A percentile compares a stretch with the other conserved stretches of the same genome.
phyloP scores from a whole-genome alignment of 805 yeast species.

The Ogataea zsoltii region DNA sequence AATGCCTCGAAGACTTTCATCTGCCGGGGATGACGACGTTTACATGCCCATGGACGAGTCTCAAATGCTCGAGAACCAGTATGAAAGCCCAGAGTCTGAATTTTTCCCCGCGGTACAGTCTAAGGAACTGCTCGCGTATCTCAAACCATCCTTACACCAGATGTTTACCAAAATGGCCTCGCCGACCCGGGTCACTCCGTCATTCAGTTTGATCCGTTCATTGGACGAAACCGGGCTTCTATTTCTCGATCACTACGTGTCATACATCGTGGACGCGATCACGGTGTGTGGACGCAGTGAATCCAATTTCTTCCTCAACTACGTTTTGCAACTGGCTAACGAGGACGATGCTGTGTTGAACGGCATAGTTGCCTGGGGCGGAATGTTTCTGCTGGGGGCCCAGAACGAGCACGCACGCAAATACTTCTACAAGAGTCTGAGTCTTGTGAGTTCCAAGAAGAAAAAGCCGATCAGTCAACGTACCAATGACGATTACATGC shows the following conservation, averaged over 20 bases:
- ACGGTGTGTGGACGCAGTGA: conserved; percentile 47
- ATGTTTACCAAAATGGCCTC: conserved; percentile 28
- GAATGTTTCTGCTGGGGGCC: conserved; percentile 37
- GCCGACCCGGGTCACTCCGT: conserved; percentile 21
- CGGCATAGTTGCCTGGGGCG: conserved; percentile 64
- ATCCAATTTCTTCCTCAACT: conserved; percentile 51
- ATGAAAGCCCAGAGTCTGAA: conserved; percentile 28
- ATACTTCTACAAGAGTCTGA: conserved; percentile 24
- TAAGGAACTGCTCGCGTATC: conserved; percentile 21
- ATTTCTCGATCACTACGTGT: conserved; percentile 51
- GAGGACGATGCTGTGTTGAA: conserved; percentile 49
- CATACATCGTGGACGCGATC: conserved; percentile 44
- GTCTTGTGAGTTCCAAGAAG: conserved; percentile 26
- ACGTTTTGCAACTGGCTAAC: conserved; percentile 54
- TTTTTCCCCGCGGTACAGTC: conserved; percentile 25
- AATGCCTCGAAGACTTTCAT: neutral
- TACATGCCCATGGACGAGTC: conserved; percentile 38
- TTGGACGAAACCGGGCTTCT: conserved; percentile 45
- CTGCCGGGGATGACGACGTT: conserved; percentile 19
- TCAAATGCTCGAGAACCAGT: conserved; percentile 33
- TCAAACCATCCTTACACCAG: conserved; percentile 24
- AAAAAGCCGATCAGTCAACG: conserved; percentile 5
- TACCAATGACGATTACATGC: conserved; percentile 27
- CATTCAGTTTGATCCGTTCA: conserved; percentile 25
- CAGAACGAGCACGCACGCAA: conserved; percentile 27